phyloP scores from a whole-genome alignment of 179 eudicot genomes.

The Silene noctiflora region DNA sequence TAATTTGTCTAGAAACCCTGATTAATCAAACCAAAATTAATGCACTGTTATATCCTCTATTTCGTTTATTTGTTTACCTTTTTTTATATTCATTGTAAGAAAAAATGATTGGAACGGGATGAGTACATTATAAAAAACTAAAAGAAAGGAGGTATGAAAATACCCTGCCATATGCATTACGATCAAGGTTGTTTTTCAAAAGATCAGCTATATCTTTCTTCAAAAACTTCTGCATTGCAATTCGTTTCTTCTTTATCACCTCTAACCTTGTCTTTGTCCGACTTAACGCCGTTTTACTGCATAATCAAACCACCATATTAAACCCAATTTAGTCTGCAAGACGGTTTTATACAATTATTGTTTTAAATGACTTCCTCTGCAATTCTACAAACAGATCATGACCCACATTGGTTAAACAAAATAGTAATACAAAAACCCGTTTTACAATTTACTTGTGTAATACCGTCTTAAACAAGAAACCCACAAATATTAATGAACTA shows the following conservation, averaged over 20 bases:
- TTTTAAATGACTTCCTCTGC: too few species aligned
- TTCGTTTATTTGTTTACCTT: too few species aligned
- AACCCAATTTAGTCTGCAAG: not conserved
- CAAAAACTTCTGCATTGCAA: conserved; percentile 68
- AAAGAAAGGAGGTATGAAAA: not conserved
- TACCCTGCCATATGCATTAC: conserved; percentile 58
- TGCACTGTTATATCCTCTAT: too few species aligned
- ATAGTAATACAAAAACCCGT: not conserved
- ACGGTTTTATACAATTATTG: not conserved
- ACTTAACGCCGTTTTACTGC: conserved; percentile 64
- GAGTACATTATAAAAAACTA: too few species aligned
- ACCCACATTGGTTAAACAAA: not conserved
- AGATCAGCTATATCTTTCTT: conserved; percentile 77
- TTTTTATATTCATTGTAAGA: too few species aligned
- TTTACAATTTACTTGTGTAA: not conserved
- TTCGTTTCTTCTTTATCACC: conserved; percentile 60
- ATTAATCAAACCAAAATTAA: not conserved
- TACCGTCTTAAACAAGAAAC: not conserved
- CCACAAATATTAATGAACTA: not conserved
- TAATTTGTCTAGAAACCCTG: not conserved
- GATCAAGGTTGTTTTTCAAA: conserved; percentile 50
- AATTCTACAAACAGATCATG: too few species aligned
- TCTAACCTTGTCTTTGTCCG: conserved; percentile 52
- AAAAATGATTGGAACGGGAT: too few species aligned
- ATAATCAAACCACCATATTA: not conserved